These are phyloP conservation scores for Lagenidium giganteum DNA, from an alignment of 352 stramenopile genomes.

Conservation along the genomic window DNA sequence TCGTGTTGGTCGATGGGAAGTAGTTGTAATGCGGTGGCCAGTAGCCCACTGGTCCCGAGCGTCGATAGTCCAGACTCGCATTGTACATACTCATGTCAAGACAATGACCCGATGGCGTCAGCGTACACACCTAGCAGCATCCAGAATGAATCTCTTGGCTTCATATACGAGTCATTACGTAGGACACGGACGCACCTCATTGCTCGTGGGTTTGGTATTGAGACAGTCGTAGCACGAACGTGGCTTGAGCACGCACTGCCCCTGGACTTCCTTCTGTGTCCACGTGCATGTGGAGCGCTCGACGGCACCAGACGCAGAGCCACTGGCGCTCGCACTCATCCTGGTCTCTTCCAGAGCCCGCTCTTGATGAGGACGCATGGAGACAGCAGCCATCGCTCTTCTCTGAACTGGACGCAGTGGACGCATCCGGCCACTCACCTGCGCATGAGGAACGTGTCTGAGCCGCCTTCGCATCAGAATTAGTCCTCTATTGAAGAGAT, in stretches of 20 bases:
- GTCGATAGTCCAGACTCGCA: conserved; percentile 40
- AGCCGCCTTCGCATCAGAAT: too few species aligned
- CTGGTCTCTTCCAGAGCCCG: background rate
- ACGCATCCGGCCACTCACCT: conserved; percentile 3
- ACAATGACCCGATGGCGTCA: conserved; percentile 45
- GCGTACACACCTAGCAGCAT: conserved; percentile 28
- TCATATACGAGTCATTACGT: conserved; percentile 1
- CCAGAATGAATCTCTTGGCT: background rate
- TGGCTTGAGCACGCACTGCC: conserved; percentile 32
- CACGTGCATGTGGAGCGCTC: conserved; percentile 38
- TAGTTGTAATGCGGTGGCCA: conserved; percentile 60
- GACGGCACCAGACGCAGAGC: conserved; percentile 1
- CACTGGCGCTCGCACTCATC: background rate
- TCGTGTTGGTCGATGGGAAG: conserved; percentile 42
- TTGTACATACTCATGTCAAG: conserved; percentile 34
- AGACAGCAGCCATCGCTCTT: background rate
- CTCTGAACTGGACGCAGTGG: background rate
- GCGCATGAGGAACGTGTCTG: conserved; percentile 11
- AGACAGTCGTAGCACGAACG: conserved; percentile 60
- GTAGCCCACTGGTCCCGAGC: conserved; percentile 17
- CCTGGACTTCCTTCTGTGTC: conserved; percentile 18
- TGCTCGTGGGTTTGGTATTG: conserved; percentile 26
- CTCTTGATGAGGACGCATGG: background rate
- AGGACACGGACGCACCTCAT: conserved; percentile 22
- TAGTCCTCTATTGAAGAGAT: too few species aligned